phyloP scores from a whole-genome alignment of 108 stramenopile genomes.

The Cyclostephanos tholiformis region DNA sequence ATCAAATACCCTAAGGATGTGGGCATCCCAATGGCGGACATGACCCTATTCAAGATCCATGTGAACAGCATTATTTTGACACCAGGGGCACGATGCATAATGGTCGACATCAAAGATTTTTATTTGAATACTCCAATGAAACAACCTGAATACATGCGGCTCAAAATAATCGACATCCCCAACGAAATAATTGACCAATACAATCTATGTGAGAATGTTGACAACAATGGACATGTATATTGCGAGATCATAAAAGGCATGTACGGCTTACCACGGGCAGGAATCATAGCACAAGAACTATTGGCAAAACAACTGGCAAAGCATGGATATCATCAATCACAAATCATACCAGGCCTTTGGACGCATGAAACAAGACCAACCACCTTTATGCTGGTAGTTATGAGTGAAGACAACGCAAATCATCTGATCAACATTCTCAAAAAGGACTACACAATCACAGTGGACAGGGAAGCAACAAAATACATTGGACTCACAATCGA shows the following conservation, averaged over 20 bases:
- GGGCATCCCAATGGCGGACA: no score
- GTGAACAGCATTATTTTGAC: no score
- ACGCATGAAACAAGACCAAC: conserved; percentile 20
- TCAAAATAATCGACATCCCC: conserved; percentile 11
- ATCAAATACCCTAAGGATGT: no score
- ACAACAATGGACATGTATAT: conserved; percentile 15
- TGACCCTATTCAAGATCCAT: no score
- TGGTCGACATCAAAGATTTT: no score
- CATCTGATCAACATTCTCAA: conserved; percentile 41
- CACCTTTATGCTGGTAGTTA: conserved; percentile 41
- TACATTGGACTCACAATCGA: conserved; percentile 29
- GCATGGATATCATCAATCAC: conserved; percentile 24
- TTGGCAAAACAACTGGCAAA: conserved; percentile 10
- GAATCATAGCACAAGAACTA: conserved; percentile 35
- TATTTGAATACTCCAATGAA: no score
- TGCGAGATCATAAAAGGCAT: conserved; percentile 37
- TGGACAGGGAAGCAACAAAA: no score
- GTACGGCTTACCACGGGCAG: conserved; percentile 57
- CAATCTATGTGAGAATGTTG: conserved; percentile 6
- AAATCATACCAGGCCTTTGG: conserved; percentile 48
- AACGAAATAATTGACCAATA: conserved; percentile 29
- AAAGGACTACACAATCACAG: no score
- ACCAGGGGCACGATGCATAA: no score
- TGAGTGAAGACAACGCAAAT: conserved; percentile 24
- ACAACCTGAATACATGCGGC: no score